Percentiles rank a stretch among this genome's conserved stretches.
Evolutionary conservation across 306 rosid genomes (phyloP).

Genomic region (Cicer yamashitae): DNA sequence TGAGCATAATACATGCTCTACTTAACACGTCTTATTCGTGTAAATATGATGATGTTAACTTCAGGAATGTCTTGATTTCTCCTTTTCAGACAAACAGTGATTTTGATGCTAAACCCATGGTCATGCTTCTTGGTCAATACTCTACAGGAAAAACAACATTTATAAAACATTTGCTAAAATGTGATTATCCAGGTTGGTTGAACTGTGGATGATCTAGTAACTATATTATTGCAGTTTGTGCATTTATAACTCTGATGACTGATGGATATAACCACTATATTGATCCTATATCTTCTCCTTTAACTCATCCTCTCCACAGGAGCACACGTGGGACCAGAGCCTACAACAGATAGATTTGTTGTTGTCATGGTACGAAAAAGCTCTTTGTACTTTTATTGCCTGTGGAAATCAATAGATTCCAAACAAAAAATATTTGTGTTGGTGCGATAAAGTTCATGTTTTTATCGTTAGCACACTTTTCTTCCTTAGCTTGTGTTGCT

Average conservation of each 20-base stretch:
- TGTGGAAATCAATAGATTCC: constrained; percentile 5
- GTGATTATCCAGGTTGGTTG: constrained; percentile 86
- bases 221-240: constrained; percentile 11
- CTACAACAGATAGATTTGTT: constrained; percentile 96
- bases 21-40: constrained; percentile 11
- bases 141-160: constrained; percentile 98
- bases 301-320: constrained; percentile 53
- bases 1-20: constrained; percentile 14
- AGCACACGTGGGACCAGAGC: constrained; percentile 98
- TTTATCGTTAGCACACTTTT: not conserved
- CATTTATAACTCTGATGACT: constrained; percentile 13
- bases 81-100: constrained; percentile 72
- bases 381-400: not conserved
- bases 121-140: constrained; percentile 97
- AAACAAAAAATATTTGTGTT: not conserved
- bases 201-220: not conserved
- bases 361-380: constrained; percentile 78
- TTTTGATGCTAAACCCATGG: constrained; percentile 99
- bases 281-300: not conserved
- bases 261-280: constrained; percentile 2
- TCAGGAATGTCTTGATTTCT: constrained; percentile 28
- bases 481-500: not conserved
- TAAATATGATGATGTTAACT: constrained; percentile 32
- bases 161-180: constrained; percentile 80
- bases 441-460: not conserved